A percentile compares a stretch with the other conserved stretches of the same genome.
Evolutionary conservation across 257 asterid genomes (phyloP).

Genomic region (Fraxinus pennsylvanica): DNA sequence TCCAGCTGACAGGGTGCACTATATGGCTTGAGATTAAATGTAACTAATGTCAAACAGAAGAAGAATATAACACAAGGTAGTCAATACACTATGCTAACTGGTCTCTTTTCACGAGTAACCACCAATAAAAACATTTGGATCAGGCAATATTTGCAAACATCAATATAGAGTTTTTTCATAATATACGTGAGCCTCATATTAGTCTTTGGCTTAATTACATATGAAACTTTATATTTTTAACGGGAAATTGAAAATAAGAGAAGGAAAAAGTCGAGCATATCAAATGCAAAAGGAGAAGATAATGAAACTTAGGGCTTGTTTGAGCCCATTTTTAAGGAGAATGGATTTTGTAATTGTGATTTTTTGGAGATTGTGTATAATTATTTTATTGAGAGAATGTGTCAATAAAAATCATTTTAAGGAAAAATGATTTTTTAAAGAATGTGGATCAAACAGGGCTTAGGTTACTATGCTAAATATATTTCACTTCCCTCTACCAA

Average conservation of each 20-base stretch:
- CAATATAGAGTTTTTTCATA: background rate
- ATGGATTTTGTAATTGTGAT: too few species aligned
- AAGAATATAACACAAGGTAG: background rate
- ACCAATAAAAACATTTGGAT: background rate
- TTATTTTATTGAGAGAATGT: too few species aligned
- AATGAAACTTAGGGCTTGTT: background rate
- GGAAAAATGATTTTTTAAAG: too few species aligned
- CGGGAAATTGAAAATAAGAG: background rate
- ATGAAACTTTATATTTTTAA: background rate
- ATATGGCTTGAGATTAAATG: background rate
- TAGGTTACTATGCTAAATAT: background rate
- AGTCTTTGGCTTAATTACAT: background rate
- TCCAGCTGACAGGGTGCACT: slow-evolving; percentile 16
- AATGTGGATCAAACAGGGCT: too few species aligned
- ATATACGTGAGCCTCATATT: background rate
- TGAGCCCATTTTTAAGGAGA: too few species aligned
- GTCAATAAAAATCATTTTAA: too few species aligned
- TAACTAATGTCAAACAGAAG: background rate
- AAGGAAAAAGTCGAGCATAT: background rate
- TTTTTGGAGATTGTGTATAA: too few species aligned
- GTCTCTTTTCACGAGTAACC: background rate
- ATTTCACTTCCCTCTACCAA: background rate
- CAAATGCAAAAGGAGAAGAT: background rate
- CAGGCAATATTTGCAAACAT: too few species aligned
- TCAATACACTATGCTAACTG: background rate